Base-by-base conservation (phyloP, 805 yeast species). In the Wickerhamomyces hampshirensis region DNA sequence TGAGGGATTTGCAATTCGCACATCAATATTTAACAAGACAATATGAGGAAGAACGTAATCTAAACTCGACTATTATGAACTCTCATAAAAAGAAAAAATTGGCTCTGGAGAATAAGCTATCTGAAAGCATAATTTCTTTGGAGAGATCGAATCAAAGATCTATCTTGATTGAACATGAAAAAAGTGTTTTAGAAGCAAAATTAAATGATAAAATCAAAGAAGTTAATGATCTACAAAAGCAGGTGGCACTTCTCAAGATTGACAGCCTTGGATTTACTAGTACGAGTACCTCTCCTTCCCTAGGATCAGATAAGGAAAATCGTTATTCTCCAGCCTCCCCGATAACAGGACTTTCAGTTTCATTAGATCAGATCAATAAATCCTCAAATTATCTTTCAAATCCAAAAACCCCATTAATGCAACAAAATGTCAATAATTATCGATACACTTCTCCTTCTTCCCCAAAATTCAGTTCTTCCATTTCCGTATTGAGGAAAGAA, bases 11-110 rank as follows among this genome's bases (percentile, higher is more conserved):
- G 35, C 78, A 81, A 45, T 73, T 83, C 52, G 82, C 87, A 3
- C 87, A 82, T 55, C 77, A 70, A 41, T 83, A 80, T 51, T 60
- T 83, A 37, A 69, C 81, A 3, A 75, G 77, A 50, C 84, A 80
- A 47, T 83, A 71, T 48, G 84, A 80, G 44, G 74, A 77, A 41
- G 84, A 83, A 37, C 67, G 83, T 38, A 69, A 70, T 12, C 73
- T 71, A 41, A 75, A 79, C 38, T 56, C 65, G 34, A 69, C 69
- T 39, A 62, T 73, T 3, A 68, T 80, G 33, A 77, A 72, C 45
- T 71, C 71, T 30, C 62, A 77, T 44, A 66, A 79, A 16, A 62
- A 68, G 39, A 77, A 76, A 39, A 70, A 69, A 36, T 55, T 59
- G 19, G 63, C 60, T 13, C 60, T 79, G 30, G 82, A 78, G 48